Percentiles rank a stretch among this genome's conserved stretches.
Evolutionary conservation across 208 protist genomes (phyloP).

Genomic region (Leishmania braziliensis): DNA sequence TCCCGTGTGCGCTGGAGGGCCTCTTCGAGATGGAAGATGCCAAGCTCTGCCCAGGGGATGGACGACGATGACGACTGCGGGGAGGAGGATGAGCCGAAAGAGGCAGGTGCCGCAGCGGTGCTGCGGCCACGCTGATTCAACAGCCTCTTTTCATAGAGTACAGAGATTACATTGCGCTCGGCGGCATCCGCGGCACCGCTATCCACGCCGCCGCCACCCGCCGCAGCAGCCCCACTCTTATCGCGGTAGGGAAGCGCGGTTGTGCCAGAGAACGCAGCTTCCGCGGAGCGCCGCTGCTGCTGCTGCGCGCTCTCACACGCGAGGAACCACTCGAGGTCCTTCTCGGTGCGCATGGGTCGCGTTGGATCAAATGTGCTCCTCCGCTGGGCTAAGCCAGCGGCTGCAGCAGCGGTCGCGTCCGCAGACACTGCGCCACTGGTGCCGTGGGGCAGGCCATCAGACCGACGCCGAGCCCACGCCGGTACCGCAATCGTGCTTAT

Average conservation of each 20-base stretch:
- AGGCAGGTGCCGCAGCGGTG: background rate
- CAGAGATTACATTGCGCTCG: slow-evolving; percentile 13
- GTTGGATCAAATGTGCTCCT: slow-evolving; percentile 18
- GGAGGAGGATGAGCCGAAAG: background rate
- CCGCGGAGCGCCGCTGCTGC: slow-evolving; percentile 7
- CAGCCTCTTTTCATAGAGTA: slow-evolving; percentile 5
- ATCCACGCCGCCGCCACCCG: slow-evolving; percentile 1
- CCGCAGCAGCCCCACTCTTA: background rate
- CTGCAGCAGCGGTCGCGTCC: background rate
- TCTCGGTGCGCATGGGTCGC: slow-evolving; percentile 45
- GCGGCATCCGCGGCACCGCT: background rate
- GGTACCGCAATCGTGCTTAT: slow-evolving; percentile 29
- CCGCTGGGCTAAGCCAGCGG: background rate
- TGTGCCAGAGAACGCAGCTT: background rate
- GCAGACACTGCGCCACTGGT: background rate
- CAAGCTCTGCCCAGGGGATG: slow-evolving; percentile 52
- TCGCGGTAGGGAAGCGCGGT: slow-evolving; percentile 5
- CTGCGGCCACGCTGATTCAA: slow-evolving; percentile 4
- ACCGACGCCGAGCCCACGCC: slow-evolving; percentile 22
- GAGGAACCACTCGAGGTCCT: slow-evolving; percentile 50
- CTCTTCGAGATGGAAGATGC: slow-evolving; percentile 51
- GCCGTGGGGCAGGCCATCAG: slow-evolving; percentile 1
- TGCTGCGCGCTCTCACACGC: slow-evolving; percentile 19
- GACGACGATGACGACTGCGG: slow-evolving; percentile 15
- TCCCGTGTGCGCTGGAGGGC: slow-evolving; percentile 51